These are phyloP conservation scores for Termitomyces sp. DNA, from an alignment of 768 basidiomycete genomes.

Conservation along the genomic window DNA sequence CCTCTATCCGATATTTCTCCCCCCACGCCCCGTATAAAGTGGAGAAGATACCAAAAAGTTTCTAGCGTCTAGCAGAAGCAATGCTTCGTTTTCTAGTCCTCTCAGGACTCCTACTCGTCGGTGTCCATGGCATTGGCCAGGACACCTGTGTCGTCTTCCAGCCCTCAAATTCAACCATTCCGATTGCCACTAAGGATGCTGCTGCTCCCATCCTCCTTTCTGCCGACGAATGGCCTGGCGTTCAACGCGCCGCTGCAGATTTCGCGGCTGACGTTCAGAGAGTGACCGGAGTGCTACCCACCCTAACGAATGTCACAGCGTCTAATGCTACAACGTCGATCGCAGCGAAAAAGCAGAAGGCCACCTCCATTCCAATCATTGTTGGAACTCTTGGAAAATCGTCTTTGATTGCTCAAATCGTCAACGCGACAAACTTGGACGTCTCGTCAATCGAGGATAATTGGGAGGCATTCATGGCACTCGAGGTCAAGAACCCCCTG, in stretches of 20 bases:
- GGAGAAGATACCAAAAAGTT: background rate
- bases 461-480: conserved; percentile 62
- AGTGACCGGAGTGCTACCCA: conserved; percentile 52
- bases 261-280: conserved; percentile 58
- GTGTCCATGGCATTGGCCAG: conserved; percentile 44
- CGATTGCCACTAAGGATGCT: conserved; percentile 39
- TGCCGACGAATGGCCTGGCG: conserved; percentile 60
- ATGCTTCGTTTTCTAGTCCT: conserved; percentile 8
- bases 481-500: conserved; percentile 50
- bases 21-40: background rate
- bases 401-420: conserved; percentile 44
- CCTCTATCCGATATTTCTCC: conserved; percentile 7
- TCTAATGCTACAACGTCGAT: conserved; percentile 38
- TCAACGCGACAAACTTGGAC: conserved; percentile 50
- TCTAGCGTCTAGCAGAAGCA: background rate
- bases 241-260: conserved; percentile 55
- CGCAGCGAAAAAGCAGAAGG: conserved; percentile 11
- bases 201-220: conserved; percentile 50
- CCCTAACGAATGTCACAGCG: conserved; percentile 42
- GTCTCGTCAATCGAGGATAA: conserved; percentile 54
- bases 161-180: conserved; percentile 32
- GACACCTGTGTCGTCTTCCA: conserved; percentile 43
- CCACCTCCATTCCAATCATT: conserved; percentile 43
- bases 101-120: background rate
- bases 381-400: conserved; percentile 63